Conservation (phyloP, 2,329 filamentous ascomycete species). For the Paecilomyces dactylethromorphus region DNA sequence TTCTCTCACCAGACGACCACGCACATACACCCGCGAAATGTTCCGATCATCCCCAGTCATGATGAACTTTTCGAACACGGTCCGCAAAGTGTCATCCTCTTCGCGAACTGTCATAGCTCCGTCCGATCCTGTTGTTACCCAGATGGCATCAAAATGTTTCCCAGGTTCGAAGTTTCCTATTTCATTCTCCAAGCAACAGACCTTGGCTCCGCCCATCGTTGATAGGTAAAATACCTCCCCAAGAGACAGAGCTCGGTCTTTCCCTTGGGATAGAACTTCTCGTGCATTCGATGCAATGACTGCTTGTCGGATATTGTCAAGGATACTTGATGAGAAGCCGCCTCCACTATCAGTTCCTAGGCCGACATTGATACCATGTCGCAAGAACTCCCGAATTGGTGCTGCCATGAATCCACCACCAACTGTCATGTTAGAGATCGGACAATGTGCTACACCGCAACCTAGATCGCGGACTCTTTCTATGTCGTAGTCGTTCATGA, state of each 20-base stretch:
- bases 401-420: too few relatives aligned
- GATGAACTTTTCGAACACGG: slow-evolving; percentile 56
- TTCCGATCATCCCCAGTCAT: slow-evolving; percentile 63
- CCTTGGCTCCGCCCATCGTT: slow-evolving; percentile 55
- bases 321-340: too few relatives aligned
- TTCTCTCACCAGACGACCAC: slow-evolving; percentile 23
- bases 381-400: too few relatives aligned
- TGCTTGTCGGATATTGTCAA: slow-evolving; percentile 40
- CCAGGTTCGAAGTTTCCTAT: slow-evolving; percentile 53
- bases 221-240: slow-evolving; percentile 54
- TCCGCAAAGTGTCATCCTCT: slow-evolving; percentile 40
- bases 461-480: slow-evolving; percentile 35
- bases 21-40: slow-evolving; percentile 50
- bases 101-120: slow-evolving; percentile 48
- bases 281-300: slow-evolving; percentile 44
- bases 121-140: slow-evolving; percentile 33
- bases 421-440: slow-evolving; percentile 23
- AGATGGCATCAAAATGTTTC: slow-evolving; percentile 57
- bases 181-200: slow-evolving; percentile 48
- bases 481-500: slow-evolving; percentile 51
- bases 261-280: slow-evolving; percentile 24
- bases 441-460: slow-evolving; percentile 56
- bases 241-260: slow-evolving; percentile 42
- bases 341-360: background rate
- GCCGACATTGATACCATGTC: too few relatives aligned